Evolutionary conservation across 2,329 filamentous ascomycete species (phyloP), one percentile per base, ranked within the genome.

Genomic region (Aureobasidium mangrovei): DNA sequence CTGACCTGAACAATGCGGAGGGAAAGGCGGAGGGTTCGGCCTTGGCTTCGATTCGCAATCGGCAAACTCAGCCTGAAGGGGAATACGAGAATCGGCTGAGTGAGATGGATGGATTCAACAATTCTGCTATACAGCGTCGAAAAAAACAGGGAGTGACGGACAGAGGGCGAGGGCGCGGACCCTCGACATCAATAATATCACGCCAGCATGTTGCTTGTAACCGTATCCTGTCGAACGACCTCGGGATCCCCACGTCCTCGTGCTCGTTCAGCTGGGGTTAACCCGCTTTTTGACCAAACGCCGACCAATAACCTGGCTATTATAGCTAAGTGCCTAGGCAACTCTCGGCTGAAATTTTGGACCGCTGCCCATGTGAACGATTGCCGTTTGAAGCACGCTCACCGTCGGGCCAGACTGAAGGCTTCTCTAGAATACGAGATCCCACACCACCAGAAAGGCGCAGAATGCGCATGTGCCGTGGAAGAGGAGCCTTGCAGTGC

Each of bases 401-500:
- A 41, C 18, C 39, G 27, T 41, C 39, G 24, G 39, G 7, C 10
- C 24, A 43, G n/a, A 10, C 4, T 3, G 7, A 42, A 42, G 2
- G 18, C 32, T 24, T 9, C 18, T 18, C 66, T 59, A 77, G 60
- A 77, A 70, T 53, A 77, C 67, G 58, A 76, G 55, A 62, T 77
- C 74, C 74, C 74, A 77, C 27, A 75, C 61, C 1, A 77, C 67
- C 46, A 77, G 65, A 41, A 71, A 71, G 31, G 65, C 61, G 63
- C 74, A 76, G 51, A 76, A 74, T 2, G 63, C 69, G 53, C 67
- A 69, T 10, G 74, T 77, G 7, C 68, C 69, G 59, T 66, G 77
- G 57, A 75, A 78, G 9, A 77, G 66, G 60, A 72, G 71, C 57
- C 71, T 70, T 41, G 76, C 76, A 5, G 70, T 77, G 56, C 74